Conservation (phyloP, 495 filamentous ascomycete species). For the Xylaria nigripes region DNA sequence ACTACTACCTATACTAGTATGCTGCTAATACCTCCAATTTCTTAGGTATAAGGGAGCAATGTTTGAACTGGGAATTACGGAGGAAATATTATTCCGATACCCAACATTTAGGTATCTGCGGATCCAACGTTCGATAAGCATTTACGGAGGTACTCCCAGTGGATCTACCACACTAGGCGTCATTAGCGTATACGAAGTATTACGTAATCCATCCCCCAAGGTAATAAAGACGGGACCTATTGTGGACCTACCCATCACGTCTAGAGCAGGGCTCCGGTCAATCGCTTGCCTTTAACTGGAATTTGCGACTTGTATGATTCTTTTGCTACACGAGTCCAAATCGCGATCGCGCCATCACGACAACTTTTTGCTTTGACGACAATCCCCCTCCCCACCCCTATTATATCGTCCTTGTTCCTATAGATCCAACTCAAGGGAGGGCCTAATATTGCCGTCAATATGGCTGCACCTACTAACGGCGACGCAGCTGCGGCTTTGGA, state of each 20-base stretch:
- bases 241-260: background rate
- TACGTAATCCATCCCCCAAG: too few species aligned
- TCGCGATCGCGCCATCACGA: slow-evolving; percentile 20
- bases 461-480: slow-evolving; percentile 52
- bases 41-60: too few species aligned
- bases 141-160: too few species aligned
- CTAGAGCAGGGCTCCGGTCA: background rate
- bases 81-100: slow-evolving; percentile 10
- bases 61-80: too few species aligned
- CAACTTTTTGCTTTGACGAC: slow-evolving; percentile 5
- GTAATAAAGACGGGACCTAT: too few species aligned
- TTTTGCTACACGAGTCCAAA: slow-evolving; percentile 5
- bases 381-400: background rate
- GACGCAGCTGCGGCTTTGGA: slow-evolving; percentile 43
- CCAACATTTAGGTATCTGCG: background rate
- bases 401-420: background rate
- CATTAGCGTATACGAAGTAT: background rate
- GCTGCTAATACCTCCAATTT: too few species aligned
- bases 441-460: slow-evolving; percentile 27
- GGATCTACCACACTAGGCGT: too few species aligned
- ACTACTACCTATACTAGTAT: too few species aligned
- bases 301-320: slow-evolving; percentile 4
- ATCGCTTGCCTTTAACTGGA: background rate
- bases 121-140: background rate
- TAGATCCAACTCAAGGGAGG: slow-evolving; percentile 14